Base-by-base conservation (phyloP, 305 asterid genomes). In the Solanum hybrid region DNA sequence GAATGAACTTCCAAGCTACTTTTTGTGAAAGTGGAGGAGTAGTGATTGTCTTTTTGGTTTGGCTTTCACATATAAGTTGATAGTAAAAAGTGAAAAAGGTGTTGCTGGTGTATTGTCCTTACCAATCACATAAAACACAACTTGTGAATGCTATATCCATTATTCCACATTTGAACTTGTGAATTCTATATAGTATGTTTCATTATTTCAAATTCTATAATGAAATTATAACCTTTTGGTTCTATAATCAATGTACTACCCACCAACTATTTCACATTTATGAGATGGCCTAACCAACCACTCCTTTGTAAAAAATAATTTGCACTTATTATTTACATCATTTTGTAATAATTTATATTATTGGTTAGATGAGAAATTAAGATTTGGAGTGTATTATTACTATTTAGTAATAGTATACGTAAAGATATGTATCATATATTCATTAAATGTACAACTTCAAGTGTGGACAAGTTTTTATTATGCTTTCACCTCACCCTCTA, bases 21-120 rank as follows among this genome's bases (percentile, higher is more conserved):
- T 82, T 60, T 45, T 17, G 27, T 29, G 85, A 82, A 82, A 82
- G 87, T 82, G 73, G 87, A 82, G 27, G 87, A 45, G 87, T 82
- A 82, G 73, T 82, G 29, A 19, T 45, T 82, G 73, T 82, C 87
- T 45, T 45, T 82, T 45, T 82, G 87, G 87, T 82, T 82, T 82
- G 87, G 87, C 87, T 82, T 82, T 45, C 87, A 82, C 40, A 45
- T 45, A 27, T 29, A 27, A 45, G 38, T 35, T 15, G 32, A 10
- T 80, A 27, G 40, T 82, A 82, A 82, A 82, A 45, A 78, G 85
- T 78, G 31, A 17, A 42, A 40, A 82, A 45, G 14, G 73, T 82
- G 73, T 1, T 82, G 4, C 24, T 81, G 86, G 60, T 37, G 87
- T 45, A 15, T 29, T 82, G 73, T 45, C 87, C 40, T 29, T 82